Evolutionary conservation across 495 filamentous ascomycete genomes (phyloP).

Genomic region (Usnea hakonensis): DNA sequence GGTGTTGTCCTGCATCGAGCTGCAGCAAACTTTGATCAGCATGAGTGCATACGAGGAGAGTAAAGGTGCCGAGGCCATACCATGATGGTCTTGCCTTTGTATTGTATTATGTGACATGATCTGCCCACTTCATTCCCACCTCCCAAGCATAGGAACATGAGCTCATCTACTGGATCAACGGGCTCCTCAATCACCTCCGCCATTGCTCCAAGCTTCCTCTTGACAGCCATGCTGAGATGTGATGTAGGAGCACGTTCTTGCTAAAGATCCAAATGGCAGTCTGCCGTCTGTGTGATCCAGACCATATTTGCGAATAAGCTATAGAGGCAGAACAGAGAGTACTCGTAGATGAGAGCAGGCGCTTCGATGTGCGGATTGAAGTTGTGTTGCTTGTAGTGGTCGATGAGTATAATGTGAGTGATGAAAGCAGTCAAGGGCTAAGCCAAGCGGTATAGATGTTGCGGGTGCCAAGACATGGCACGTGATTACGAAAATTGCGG

Average conservation of each 20-base stretch:
- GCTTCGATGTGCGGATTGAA: neutral
- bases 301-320: neutral
- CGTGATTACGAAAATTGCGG: conserved; percentile 4
- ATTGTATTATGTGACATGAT: conserved; percentile 95
- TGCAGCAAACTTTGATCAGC: conserved; percentile 33
- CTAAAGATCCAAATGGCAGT: neutral
- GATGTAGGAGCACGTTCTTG: neutral
- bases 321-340: neutral
- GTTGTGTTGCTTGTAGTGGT: neutral
- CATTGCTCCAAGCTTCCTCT: conserved; percentile 65
- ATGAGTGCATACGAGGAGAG: neutral
- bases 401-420: neutral
- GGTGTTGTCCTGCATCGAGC: conserved; percentile 95
- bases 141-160: conserved; percentile 87
- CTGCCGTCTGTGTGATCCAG: too few species aligned
- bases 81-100: conserved; percentile 99
- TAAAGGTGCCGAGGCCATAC: conserved; percentile 39
- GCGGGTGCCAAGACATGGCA: neutral
- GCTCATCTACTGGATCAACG: conserved; percentile 73
- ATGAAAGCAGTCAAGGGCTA: neutral
- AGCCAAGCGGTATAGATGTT: neutral
- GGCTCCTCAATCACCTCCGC: conserved; percentile 52
- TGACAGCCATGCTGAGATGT: conserved; percentile 54
- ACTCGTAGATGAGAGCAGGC: neutral
- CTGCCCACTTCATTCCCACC: conserved; percentile 96